Base-by-base conservation (phyloP, 2,329 filamentous ascomycete genomes). In the Pseudogymnoascus sp. region DNA sequence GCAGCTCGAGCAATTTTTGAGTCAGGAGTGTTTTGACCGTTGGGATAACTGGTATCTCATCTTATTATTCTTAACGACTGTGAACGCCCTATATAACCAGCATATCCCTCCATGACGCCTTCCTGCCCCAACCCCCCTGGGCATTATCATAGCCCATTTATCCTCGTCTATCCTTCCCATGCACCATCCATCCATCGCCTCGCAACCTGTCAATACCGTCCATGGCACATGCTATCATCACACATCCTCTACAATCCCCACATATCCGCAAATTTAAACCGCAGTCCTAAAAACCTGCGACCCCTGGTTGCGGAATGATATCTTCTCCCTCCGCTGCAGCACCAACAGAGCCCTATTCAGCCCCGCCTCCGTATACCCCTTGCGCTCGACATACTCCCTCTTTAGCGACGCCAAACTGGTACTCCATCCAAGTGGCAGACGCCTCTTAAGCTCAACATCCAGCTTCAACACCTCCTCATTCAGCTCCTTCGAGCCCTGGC, bases 401-500 rank as follows among this genome's bases (percentile, higher is more conserved):
- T 90, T 85, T 68, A 99, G 78, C 1, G 91, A 96, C 0, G 90
- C 90, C 65, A 98, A 77, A 72, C 90, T 96, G 1, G 93, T 96
- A 73, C 90, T 95, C 91, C 93, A 99, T 19, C 95, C 95, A 69
- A 99, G 95, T 0, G 95, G 93, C 70, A 99, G 79, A 25, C 93
- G 84, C 64, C 92, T 85, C 77, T 91, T 88, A 62, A 99, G 80
- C 79, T 98, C 95, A 14, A 92, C 86, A 77, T 98, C 95, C 4
- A 98, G 85, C 70, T 91, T 92, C 69, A 83, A 82, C 5, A 91
- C 90, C 75, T 98, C 95, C 61, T 96, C 92, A 77, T 96, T 93
- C 64, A 98, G 80, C 77, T 98, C 93, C 67, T 91, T 89, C 72
- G 88, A 92, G 39, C 90, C 91, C 70, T 90, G 85, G 68, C 88